phyloP scores from a whole-genome alignment of 2,329 filamentous ascomycete genomes.

The Beauveria caledonica region DNA sequence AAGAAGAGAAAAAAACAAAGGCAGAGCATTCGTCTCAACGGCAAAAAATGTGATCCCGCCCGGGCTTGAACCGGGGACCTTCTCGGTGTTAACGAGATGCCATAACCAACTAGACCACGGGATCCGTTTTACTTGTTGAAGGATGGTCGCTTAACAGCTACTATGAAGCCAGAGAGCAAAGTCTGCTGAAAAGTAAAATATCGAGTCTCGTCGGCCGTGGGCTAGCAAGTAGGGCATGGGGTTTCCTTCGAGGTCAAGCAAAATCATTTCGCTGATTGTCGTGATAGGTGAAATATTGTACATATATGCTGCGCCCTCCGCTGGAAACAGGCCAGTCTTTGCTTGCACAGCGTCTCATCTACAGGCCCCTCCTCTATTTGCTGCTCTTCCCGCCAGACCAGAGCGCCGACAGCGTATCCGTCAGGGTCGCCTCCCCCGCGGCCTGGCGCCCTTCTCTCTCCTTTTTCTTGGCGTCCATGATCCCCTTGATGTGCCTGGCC shows the following conservation, averaged over 20 bases:
- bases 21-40: neutral
- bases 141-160: neutral
- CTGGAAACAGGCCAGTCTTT: neutral
- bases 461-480: constrained; percentile 49
- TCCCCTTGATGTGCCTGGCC: constrained; percentile 43
- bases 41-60: constrained; percentile 26
- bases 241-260: neutral
- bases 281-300: neutral
- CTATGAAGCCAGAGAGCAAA: neutral
- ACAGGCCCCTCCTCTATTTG: constrained; percentile 3
- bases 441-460: constrained; percentile 40
- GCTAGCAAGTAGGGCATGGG: neutral
- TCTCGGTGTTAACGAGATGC: constrained; percentile 33
- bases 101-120: constrained; percentile 33
- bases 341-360: neutral
- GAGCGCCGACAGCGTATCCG: constrained; percentile 22
- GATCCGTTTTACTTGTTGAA: constrained; percentile 17
- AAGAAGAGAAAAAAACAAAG: neutral
- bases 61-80: constrained; percentile 33
- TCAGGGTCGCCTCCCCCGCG: constrained; percentile 24
- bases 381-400: constrained; percentile 22
- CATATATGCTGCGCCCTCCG: neutral
- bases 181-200: no score
- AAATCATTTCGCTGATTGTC: neutral
- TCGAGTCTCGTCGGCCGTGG: no score